Base-by-base conservation (phyloP, 495 filamentous ascomycete species). In the Venustampulla echinocandica region DNA sequence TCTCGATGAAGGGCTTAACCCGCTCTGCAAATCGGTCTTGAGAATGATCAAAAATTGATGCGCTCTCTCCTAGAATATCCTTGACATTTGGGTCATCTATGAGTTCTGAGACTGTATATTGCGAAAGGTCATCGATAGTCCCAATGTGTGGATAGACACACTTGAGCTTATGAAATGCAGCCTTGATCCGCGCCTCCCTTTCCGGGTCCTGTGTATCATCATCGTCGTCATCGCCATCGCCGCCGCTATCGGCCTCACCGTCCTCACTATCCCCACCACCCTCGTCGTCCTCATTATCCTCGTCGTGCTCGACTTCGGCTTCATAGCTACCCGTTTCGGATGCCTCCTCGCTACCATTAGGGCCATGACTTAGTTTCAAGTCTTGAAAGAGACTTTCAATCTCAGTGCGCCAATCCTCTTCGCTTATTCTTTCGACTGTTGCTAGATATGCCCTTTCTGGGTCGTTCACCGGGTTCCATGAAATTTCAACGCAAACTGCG, bases 401-500 rank as follows among this genome's bases (percentile, higher is more conserved):
- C 47, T 85, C 81, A 5, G 61, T 63, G 28, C 66, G 48, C 75
- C 78, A 84, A n/a, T 84, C 78, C 1, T 67, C 60, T 0, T 24
- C 25, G 7, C 59, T 60, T 39, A 85, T 74, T 58, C 82, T 82
- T 42, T 82, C 73, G 30, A 86, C 69, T 47, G 78, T 69, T 10
- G 80, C 79, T 22, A 64, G 61, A 59, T 82, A 86, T 30, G 55
- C 62, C 21, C 61, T 50, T 0, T 54, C 53, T 2, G 65, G 57
- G 14, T 77, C 67, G 19, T 72, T 36, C 17, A 55, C 62, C 40
- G 54, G 5, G 38, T 81, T 83, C 56, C 73, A 85, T 0, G 77
- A 77, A 10, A 85, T 72, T 51, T 85, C 81, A 0, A 74, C 82
- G 0, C 75, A 69, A n/a, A 77, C 75, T 0, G 81, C 81, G 2